phyloP scores from a whole-genome alignment of 306 rosid genomes.

The Sindora glabra region DNA sequence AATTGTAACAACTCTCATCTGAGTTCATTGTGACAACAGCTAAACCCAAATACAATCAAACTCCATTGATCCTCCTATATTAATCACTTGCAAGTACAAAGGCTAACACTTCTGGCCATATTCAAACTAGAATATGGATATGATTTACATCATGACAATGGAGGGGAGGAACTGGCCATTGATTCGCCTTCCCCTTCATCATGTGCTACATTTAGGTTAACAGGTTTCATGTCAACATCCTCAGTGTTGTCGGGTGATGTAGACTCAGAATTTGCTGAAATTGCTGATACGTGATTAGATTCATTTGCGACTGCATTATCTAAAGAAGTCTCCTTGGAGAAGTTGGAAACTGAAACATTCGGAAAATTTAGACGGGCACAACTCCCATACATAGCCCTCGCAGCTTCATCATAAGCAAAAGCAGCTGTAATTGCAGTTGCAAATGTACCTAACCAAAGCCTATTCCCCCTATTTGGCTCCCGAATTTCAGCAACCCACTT shows the following conservation, averaged over 20 bases:
- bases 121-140: constrained; percentile 2
- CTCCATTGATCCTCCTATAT: constrained; percentile 7
- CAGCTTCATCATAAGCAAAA: constrained; percentile 80
- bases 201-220: constrained; percentile 22
- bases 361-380: constrained; percentile 79
- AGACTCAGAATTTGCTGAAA: constrained; percentile 30
- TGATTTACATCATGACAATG: constrained; percentile 29
- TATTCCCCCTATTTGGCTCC: constrained; percentile 66
- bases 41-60: constrained; percentile 11
- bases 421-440: constrained; percentile 76
- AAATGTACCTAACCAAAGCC: constrained; percentile 83
- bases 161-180: constrained; percentile 8
- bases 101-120: constrained; percentile 14
- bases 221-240: constrained; percentile 23
- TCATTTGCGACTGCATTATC: constrained; percentile 22
- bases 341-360: constrained; percentile 41
- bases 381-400: constrained; percentile 73
- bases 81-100: constrained; percentile 12
- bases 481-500: constrained; percentile 91
- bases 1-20: too few relatives aligned
- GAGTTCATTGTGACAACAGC: too few relatives aligned
- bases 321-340: constrained; percentile 25
- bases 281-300: constrained; percentile 15
- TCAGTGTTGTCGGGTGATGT: constrained; percentile 27
- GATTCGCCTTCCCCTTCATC: constrained; percentile 34